Conservation (phyloP, 441 rosid genomes). For the Pelargonium citronellum region DNA sequence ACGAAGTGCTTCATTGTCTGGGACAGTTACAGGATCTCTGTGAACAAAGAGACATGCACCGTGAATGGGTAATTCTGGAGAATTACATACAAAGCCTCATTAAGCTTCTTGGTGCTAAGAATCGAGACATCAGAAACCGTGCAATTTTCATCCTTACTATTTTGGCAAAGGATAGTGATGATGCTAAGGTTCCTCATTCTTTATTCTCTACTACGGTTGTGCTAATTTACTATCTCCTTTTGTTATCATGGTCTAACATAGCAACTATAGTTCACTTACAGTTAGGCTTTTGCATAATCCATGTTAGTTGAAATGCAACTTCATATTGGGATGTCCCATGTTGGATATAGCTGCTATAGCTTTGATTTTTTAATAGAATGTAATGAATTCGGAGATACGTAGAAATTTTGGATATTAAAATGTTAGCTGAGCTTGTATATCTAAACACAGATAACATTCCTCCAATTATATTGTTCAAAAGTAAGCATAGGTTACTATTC, state of each 20-base stretch:
- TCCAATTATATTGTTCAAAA: not conserved
- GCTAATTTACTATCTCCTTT: conserved; percentile 10
- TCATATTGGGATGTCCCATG: not conserved
- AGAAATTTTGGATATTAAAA: not conserved
- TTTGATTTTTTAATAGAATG: not conserved
- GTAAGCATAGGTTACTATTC: not conserved
- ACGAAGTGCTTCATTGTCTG: conserved; percentile 41
- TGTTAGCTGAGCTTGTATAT: no score
- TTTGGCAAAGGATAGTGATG: conserved; percentile 42
- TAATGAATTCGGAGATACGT: not conserved
- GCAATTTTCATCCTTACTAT: conserved; percentile 40
- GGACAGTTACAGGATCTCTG: conserved; percentile 49
- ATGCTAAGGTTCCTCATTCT: conserved; percentile 48
- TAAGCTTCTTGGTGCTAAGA: conserved; percentile 37
- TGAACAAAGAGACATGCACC: conserved; percentile 45
- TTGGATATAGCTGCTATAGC: not conserved
- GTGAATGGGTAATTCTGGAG: conserved; percentile 61
- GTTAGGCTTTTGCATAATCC: no score
- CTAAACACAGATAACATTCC: not conserved
- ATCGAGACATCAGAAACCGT: conserved; percentile 37
- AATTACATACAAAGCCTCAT: conserved; percentile 44
- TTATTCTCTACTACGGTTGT: not conserved
- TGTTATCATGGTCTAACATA: not conserved
- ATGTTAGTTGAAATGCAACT: not conserved
- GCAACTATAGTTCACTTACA: conserved; percentile 9